Evolutionary conservation across 2,329 filamentous ascomycete species (phyloP), one percentile per base, ranked within the genome.

Genomic region (Sodiomyces alkalinus): DNA sequence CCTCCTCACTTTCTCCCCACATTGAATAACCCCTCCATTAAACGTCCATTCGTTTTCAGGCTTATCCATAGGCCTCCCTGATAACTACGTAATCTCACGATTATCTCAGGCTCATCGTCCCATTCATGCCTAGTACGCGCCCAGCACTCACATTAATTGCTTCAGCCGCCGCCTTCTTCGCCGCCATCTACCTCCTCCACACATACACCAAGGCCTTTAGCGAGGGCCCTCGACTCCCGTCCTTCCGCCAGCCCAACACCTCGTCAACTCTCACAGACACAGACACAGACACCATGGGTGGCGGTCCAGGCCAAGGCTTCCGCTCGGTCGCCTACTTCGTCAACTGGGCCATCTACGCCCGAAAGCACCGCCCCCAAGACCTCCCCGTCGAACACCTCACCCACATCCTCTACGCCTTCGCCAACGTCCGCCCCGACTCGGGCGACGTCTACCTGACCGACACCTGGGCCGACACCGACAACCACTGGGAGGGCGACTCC

Each of bases 401-500:
- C 0, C 87, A 96, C 46, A 56, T 96, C 4, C 70, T 94, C 11
- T 94, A 94, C 40, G 62, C 86, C 11, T 96, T 96, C 54, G 87
- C 82, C 45, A 92, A 94, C 48, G 70, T 93, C 33, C 68, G 71
- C 4, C 64, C 74, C 3, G 80, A 87, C 3, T 72, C 67, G 18
- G 87, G 87, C 27, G 81, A 92, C 52, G 83, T 92, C 17, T 44
- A 65, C 41, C 50, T 77, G 36, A 75, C 70, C 6, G 72, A 77
- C 42, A 41, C 53, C 5, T 77, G 71, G 70, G 64, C 71, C 26
- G 73, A 77, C 47, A 71, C 67, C 1, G 80, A 90, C 41, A 92
- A 85, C 46, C 72, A 75, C 47, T 76, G 64, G 60, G 67, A 73
- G 14, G 64, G 62, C n/a, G 73, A 77, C 47, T 69, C 62, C 26